These are phyloP conservation scores for Amanita brunnescens DNA, from an alignment of 768 basidiomycete species.

Conservation along the genomic window DNA sequence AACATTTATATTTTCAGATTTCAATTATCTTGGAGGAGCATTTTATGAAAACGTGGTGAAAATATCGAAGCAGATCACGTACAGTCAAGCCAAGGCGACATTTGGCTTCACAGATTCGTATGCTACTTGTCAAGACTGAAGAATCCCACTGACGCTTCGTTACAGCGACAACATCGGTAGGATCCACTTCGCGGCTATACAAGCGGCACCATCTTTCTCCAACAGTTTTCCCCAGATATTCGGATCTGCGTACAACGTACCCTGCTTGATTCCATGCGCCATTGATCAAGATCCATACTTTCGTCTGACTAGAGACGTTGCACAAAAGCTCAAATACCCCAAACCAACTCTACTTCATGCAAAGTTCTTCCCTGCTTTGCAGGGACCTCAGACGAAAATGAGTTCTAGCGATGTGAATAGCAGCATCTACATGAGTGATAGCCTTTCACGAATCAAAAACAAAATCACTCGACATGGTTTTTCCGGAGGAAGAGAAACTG, in stretches of 20 bases:
- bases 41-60: slow-evolving; percentile 95
- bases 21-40: slow-evolving; percentile 80
- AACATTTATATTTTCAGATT: slow-evolving; percentile 96
- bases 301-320: slow-evolving; percentile 94
- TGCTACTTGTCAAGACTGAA: slow-evolving; percentile 21
- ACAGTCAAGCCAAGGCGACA: slow-evolving; percentile 88
- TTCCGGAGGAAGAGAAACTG: slow-evolving; percentile 91
- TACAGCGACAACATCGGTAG: slow-evolving; percentile 95
- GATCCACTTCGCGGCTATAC: slow-evolving; percentile 91
- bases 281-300: slow-evolving; percentile 99
- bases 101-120: slow-evolving; percentile 97
- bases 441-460: slow-evolving; percentile 88
- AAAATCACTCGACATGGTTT: slow-evolving; percentile 96
- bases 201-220: slow-evolving; percentile 94
- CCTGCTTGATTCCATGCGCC: slow-evolving; percentile 93
- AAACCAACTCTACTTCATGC: slow-evolving; percentile 91
- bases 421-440: slow-evolving; percentile 95
- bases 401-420: slow-evolving; percentile 91
- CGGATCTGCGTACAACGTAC: slow-evolving; percentile 71
- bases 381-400: slow-evolving; percentile 99
- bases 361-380: slow-evolving; percentile 97
- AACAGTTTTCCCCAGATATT: slow-evolving; percentile 99
- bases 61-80: slow-evolving; percentile 88
- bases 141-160: not conserved
- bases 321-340: slow-evolving; percentile 88